Evolutionary conservation across 140 eudicot genomes (phyloP), one percentile per base, ranked within the genome.

Genomic region (Flaveria floridana): DNA sequence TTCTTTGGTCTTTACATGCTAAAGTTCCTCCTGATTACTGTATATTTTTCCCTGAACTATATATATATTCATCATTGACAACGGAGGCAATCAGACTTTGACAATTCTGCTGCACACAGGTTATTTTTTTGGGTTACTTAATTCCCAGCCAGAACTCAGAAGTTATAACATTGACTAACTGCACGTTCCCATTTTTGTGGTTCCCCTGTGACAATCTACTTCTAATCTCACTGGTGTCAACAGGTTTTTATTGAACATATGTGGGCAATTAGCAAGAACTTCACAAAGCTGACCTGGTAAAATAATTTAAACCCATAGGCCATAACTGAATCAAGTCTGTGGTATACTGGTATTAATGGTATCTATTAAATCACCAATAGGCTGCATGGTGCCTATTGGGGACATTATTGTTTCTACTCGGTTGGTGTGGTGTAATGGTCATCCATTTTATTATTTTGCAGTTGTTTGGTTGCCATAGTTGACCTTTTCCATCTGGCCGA

Each of bases 221-320:
- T 61, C 16, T 73, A 59, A 25, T 74, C 47, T 74, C 34, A 47
- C 21, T 61, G 78, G 71, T 61, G 19, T 74, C 30, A 37, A 19
- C 16, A 21, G 19, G 44, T 46, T 26, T 5, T 44, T 44, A 20
- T 25, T 7, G 28, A 1, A 58, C 65, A 21, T 58, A 58, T 10
- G 39, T 58, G n/a, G 15, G 13, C n/a, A 8, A 23, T 25, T 16
- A 2, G 25, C 78, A 57, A 39, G 70, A 41, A 41, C 69, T 11
- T 72, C 28, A 56, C 68, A 57, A 56, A 72, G 68, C 68, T 72
- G 55, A 72, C 42, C 55, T 7, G 28, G 56, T 19, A 74, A 73
- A 39, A 61, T 6, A 73, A 15, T 74, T 47, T 19, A 26, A 13
- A n/a, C 52, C 16, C 37, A 61, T 30, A 30, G 37, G 37, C 37